These are phyloP conservation scores for Lentinula sp. DNA, from an alignment of 768 basidiomycete species.

Conservation along the genomic window DNA sequence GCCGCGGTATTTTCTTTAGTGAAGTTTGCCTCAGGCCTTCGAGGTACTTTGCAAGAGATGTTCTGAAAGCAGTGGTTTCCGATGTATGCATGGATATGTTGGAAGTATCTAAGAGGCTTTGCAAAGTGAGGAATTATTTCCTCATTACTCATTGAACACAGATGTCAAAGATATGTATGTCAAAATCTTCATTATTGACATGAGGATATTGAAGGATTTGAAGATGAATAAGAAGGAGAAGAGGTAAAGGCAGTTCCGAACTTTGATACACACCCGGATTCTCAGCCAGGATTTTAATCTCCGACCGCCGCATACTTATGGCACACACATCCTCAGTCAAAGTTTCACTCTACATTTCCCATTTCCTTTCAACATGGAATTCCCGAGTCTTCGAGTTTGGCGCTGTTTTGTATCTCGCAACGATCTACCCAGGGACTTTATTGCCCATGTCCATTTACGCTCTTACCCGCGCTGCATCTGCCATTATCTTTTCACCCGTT, in stretches of 20 bases:
- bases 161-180: constrained; percentile 40
- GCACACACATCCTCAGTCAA: too few species aligned
- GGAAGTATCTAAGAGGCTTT: constrained; percentile 30
- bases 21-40: constrained; percentile 37
- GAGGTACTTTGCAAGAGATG: constrained; percentile 36
- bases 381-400: constrained; percentile 23
- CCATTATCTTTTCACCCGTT: too few species aligned
- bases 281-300: too few species aligned
- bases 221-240: constrained; percentile 35
- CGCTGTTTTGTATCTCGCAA: constrained; percentile 18
- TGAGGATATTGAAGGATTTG: constrained; percentile 46
- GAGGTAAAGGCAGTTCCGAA: constrained; percentile 20
- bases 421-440: constrained; percentile 18
- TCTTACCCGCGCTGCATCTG: constrained; percentile 14
- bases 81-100: constrained; percentile 50
- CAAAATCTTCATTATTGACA: constrained; percentile 42
- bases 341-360: constrained; percentile 15
- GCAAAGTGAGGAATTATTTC: too few species aligned
- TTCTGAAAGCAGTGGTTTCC: constrained; percentile 42
- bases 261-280: too few species aligned
- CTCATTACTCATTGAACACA: background rate
- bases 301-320: too few species aligned
- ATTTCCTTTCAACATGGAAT: constrained; percentile 25
- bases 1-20: constrained; percentile 17
- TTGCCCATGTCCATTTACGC: constrained; percentile 21